Conservation (phyloP, 2,329 filamentous ascomycete genomes). For the Diaporthe sp. region DNA sequence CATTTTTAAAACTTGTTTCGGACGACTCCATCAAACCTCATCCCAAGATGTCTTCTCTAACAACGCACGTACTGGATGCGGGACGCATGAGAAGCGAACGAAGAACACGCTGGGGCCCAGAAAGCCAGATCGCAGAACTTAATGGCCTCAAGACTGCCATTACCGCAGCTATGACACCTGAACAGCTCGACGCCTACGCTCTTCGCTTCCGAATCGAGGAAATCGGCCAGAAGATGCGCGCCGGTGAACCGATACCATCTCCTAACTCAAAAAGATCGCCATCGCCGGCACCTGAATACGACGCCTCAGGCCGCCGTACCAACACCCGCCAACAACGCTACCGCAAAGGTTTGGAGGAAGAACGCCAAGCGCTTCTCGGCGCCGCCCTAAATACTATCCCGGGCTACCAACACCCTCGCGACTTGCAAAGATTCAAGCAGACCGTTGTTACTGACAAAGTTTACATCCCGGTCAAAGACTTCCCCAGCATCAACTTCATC, state of each 20-base stretch:
- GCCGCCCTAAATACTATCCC: conserved; percentile 83
- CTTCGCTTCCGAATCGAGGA: conserved; percentile 82
- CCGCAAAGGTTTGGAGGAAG: conserved; percentile 80
- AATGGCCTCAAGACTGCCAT: conserved; percentile 25
- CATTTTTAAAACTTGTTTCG: background rate
- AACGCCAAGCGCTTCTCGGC: conserved; percentile 81
- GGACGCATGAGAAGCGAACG: background rate
- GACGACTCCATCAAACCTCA: background rate
- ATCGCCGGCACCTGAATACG: conserved; percentile 81
- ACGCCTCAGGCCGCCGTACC: conserved; percentile 83
- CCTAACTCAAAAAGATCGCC: conserved; percentile 80
- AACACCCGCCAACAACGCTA: conserved; percentile 84
- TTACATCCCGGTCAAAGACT: conserved; percentile 86
- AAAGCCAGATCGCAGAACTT: background rate
- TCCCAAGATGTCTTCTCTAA: background rate
- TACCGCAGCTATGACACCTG: conserved; percentile 70
- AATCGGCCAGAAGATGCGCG: conserved; percentile 82
- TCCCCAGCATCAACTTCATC: conserved; percentile 91
- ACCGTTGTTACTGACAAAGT: conserved; percentile 86
- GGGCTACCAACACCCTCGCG: conserved; percentile 81
- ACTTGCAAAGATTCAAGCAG: conserved; percentile 64
- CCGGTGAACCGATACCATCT: conserved; percentile 80
- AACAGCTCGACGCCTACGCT: conserved; percentile 82
- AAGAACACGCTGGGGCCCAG: conserved; percentile 10
- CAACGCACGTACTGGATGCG: too few species aligned